Percentiles rank a stretch among this genome's conserved stretches.
These are phyloP conservation scores for Letharia columbiana DNA, from an alignment of 495 filamentous ascomycete species.

Conservation along the genomic window DNA sequence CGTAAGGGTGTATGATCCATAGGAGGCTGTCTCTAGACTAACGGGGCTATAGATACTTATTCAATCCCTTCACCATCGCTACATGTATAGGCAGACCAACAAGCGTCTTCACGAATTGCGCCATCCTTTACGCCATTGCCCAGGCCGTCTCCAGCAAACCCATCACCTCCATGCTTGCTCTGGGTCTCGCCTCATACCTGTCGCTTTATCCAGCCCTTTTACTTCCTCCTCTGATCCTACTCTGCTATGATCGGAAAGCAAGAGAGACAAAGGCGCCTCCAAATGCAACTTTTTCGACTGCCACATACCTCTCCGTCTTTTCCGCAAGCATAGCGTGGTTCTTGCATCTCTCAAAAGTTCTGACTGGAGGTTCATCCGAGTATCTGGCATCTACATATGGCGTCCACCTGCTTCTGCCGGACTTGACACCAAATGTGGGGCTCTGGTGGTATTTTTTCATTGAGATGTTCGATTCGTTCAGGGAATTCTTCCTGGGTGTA, in stretches of 20 bases:
- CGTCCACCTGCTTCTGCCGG: conserved; percentile 80
- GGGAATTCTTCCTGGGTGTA: conserved; percentile 91
- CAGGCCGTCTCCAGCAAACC: conserved; percentile 69
- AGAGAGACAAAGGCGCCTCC: conserved; percentile 4
- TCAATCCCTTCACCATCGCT: conserved; percentile 91
- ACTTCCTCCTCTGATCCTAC: conserved; percentile 69
- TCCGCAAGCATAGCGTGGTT: conserved; percentile 45
- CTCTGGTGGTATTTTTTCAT: conserved; percentile 99
- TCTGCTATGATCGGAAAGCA: conserved; percentile 64
- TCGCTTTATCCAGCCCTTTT: conserved; percentile 86
- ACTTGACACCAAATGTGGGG: conserved; percentile 89
- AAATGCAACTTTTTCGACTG: conserved; percentile 41
- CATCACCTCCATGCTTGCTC: conserved; percentile 71
- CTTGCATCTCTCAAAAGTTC: conserved; percentile 59
- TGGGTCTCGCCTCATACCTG: conserved; percentile 81
- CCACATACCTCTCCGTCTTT: conserved; percentile 41
- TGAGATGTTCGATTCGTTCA: conserved; percentile 98
- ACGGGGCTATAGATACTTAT: conserved; percentile 56
- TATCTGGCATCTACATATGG: conserved; percentile 87
- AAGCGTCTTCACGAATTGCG: conserved; percentile 80
- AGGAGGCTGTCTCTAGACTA: conserved; percentile 16
- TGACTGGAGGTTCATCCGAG: conserved; percentile 72
- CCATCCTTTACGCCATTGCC: conserved; percentile 74
- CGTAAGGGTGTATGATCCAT: conserved; percentile 39
- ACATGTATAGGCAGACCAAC: conserved; percentile 91